Base-by-base conservation (phyloP, 805 yeast species). In the Candida corydali region DNA sequence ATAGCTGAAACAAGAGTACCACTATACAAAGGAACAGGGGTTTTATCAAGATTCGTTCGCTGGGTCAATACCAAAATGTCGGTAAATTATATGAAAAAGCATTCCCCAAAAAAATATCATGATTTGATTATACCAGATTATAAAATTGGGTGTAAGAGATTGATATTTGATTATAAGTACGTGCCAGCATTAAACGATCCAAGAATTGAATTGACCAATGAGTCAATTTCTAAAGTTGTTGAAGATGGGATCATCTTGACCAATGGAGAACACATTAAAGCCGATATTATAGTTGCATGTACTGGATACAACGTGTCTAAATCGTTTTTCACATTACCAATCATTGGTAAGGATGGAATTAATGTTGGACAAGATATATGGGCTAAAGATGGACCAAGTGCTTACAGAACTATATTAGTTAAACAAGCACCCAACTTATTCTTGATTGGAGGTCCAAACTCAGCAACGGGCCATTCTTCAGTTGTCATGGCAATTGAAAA, bases 381-480 rank as follows among this genome's bases (percentile, higher is more conserved):
- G 70, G 30, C 28, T 3, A 45, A 54, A 16, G 52, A 25, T 9
- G 36, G 68, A 6, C 46, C 54, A 3, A 39, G 57, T 27, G 70
- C 70, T 8, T 65, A 64, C 46, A 54, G 57, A 38, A 64, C 72
- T 1, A 23, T 50, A 14, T 41, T 63, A 46, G 50, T 54, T 9
- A 57, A 55, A 35, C 52, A 62, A 20, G 47, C 52, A 29, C 72
- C 72, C 15, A 65, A 65, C 34, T 37, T 56, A 9, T 60, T 64
- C 38, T 15, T 57, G 12, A 47, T 65, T 38, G 65, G 54, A 1
- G 72, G 72, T 6, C 70, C 72, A 22, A 65, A 65, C 39, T 52
- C 67, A 2, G 66, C 67, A 28, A 61, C 70, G 11, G 72, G 72
- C 9, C 70, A 65, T 40, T 55, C 66, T 0, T 64, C 70, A 4